These are phyloP conservation scores for Musa itinerans DNA, from an alignment of 176 grass and related monocot genomes.

Conservation along the genomic window DNA sequence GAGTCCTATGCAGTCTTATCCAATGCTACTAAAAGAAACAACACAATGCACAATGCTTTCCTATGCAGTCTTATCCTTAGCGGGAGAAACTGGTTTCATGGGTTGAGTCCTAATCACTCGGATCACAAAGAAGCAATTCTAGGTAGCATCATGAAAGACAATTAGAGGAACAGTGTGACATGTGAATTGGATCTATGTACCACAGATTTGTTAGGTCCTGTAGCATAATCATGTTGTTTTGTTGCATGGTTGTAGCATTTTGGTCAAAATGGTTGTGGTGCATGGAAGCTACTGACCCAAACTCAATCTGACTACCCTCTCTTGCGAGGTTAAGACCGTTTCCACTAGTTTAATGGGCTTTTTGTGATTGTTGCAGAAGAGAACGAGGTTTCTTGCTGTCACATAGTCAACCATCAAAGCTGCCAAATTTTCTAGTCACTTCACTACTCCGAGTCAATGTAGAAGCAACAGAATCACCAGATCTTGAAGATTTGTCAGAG, in stretches of 20 bases:
- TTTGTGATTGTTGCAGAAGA: slow-evolving; percentile 39
- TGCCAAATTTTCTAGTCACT: not conserved
- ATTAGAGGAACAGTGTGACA: not conserved
- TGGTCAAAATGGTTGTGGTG: too few species aligned
- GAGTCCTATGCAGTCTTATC: too few species aligned
- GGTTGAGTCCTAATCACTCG: not conserved
- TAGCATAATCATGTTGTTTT: too few species aligned
- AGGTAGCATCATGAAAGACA: not conserved
- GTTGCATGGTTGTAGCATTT: too few species aligned
- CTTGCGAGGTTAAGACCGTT: not conserved
- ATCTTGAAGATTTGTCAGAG: not conserved
- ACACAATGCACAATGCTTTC: not conserved
- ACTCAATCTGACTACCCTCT: not conserved
- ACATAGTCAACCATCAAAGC: slow-evolving; percentile 8
- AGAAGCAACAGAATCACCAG: not conserved
- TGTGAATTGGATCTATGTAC: too few species aligned
- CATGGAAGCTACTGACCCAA: too few species aligned
- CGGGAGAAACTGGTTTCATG: not conserved
- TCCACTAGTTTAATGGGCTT: not conserved
- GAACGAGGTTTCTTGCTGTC: slow-evolving; percentile 68
- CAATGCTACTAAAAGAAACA: too few species aligned
- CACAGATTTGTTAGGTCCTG: too few species aligned
- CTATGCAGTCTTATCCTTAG: not conserved
- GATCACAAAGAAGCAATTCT: not conserved
- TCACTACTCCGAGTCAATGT: not conserved